Evolutionary conservation across 371 early-diverging fungal genomes (phyloP).

Genomic region (Batkoa obscura): DNA sequence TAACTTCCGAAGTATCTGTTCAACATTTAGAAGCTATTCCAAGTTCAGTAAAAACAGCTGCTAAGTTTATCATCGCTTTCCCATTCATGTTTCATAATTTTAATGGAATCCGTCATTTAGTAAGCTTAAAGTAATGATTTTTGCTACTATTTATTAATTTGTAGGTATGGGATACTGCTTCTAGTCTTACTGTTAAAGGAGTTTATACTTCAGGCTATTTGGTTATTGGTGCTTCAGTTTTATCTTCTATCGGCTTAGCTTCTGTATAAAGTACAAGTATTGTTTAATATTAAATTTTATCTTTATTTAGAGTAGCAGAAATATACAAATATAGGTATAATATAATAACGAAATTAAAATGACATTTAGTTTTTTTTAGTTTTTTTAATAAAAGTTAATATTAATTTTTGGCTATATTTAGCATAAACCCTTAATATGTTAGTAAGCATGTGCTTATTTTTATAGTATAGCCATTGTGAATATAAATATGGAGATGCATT

Average conservation of each 20-base stretch:
- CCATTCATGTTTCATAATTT: conserved; percentile 71
- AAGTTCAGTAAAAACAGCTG: conserved; percentile 25
- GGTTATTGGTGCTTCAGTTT: conserved; percentile 38
- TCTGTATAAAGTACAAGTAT: conserved; percentile 8
- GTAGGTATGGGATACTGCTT: conserved; percentile 71
- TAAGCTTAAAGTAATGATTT: conserved; percentile 12
- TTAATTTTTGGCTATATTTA: too few species aligned
- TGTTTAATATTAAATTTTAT: too few species aligned
- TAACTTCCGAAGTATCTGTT: conserved; percentile 42
- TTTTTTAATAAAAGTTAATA: too few species aligned
- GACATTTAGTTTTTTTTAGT: too few species aligned
- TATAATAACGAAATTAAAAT: too few species aligned
- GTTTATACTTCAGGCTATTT: conserved; percentile 70
- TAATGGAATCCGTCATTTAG: conserved; percentile 81
- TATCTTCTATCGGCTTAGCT: conserved; percentile 13
- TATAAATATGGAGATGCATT: too few species aligned
- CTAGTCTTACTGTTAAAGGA: conserved; percentile 42
- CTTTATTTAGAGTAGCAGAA: too few species aligned
- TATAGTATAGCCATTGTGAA: too few species aligned
- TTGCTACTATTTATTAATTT: not conserved
- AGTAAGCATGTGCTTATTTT: too few species aligned
- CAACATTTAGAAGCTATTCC: conserved; percentile 29
- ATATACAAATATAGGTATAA: too few species aligned
- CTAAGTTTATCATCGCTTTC: conserved; percentile 39
- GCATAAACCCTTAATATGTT: too few species aligned